A percentile compares a stretch with the other conserved stretches of the same genome.
Conservation (phyloP, 2,329 filamentous ascomycete genomes). For the Monosporascus sp. region DNA sequence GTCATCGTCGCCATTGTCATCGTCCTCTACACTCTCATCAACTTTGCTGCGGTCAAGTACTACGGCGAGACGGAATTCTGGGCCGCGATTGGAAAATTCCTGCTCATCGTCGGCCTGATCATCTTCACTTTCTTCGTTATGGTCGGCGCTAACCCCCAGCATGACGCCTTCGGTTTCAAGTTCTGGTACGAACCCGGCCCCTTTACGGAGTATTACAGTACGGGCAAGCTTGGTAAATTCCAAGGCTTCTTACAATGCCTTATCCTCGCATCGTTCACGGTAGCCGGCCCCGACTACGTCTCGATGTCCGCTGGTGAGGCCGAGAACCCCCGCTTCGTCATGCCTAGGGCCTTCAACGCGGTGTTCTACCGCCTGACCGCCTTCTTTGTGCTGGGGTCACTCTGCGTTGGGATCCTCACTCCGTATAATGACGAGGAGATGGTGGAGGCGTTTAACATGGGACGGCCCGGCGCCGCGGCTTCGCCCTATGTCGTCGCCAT, state of each 20-base stretch:
- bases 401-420: conserved; percentile 67
- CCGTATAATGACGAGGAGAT: conserved; percentile 62
- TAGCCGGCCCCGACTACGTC: conserved; percentile 56
- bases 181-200: conserved; percentile 64
- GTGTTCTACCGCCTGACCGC: conserved; percentile 72
- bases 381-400: conserved; percentile 70
- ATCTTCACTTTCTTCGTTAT: conserved; percentile 77
- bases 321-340: conserved; percentile 61
- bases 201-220: conserved; percentile 60
- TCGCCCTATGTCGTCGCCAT: conserved; percentile 65
- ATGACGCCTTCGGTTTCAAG: conserved; percentile 67
- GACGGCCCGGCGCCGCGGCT: conserved; percentile 60
- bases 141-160: conserved; percentile 72
- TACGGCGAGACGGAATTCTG: conserved; percentile 76
- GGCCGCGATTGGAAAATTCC: conserved; percentile 65
- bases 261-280: conserved; percentile 64
- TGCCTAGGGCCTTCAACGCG: conserved; percentile 71
- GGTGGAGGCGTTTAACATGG: conserved; percentile 51
- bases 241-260: conserved; percentile 72
- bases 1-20: conserved; percentile 57
- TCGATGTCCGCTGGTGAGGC: conserved; percentile 62
- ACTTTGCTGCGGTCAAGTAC: conserved; percentile 67
- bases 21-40: conserved; percentile 51
- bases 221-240: conserved; percentile 63
- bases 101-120: conserved; percentile 67